Evolutionary conservation across 2,329 filamentous ascomycete genomes (phyloP).

Genomic region (Sporothrix phasma): DNA sequence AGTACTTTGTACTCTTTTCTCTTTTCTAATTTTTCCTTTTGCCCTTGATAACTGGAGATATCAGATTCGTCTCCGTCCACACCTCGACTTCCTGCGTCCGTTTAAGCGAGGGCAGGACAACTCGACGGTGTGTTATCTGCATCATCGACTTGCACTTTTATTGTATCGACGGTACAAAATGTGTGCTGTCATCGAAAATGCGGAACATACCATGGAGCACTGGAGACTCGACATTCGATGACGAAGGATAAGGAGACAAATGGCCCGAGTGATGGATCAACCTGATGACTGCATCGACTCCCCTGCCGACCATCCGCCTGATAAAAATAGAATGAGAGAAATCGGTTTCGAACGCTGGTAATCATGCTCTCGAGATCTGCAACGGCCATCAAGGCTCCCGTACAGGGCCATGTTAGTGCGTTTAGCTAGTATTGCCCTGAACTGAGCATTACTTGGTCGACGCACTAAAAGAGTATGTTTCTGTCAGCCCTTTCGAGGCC

Average conservation of each 20-base stretch:
- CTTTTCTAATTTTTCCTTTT: neutral
- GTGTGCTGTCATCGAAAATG: neutral
- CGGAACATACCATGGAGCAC: neutral
- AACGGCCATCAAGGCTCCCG: neutral
- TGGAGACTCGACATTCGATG: no score
- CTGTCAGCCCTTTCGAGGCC: neutral
- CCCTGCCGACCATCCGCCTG: neutral
- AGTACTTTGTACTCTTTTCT: neutral
- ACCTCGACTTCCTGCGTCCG: neutral
- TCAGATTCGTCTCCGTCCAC: neutral
- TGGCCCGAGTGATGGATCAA: neutral
- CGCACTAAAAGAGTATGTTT: neutral
- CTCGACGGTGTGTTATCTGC: no score
- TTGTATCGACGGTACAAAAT: neutral
- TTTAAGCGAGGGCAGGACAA: neutral
- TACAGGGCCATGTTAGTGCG: neutral
- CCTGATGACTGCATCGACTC: neutral
- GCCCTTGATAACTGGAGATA: constrained; percentile 1
- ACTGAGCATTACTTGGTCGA: no score
- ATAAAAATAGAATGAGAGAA: neutral
- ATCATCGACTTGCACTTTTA: no score
- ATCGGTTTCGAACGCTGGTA: neutral
- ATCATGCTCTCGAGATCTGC: neutral
- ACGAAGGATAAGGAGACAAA: neutral
- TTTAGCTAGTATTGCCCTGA: no score